Evolutionary conservation across 2,329 filamentous ascomycete species (phyloP), one percentile per base, ranked within the genome.

Genomic region (Sporothrix brasiliensis): DNA sequence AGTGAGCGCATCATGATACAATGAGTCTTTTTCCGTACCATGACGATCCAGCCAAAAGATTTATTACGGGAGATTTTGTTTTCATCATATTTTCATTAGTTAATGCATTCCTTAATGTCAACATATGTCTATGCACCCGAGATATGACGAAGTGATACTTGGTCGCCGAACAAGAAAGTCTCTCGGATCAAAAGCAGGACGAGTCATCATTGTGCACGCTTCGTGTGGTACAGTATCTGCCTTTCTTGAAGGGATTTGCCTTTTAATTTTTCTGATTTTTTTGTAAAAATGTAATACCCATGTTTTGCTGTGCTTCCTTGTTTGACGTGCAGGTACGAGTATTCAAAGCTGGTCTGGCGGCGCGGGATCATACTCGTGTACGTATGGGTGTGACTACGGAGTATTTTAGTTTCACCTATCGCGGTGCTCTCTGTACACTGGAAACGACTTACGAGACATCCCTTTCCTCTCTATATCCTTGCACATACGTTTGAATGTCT

Each of bases 301-400:
- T 21, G 56, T 41, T 19, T 41, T 11, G 16, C 27, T n/a, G 6
- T 56, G 13, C 5, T 10, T 30, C 21, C 6, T 44, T 44, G 39
- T n/a, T 24, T 24, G 19, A 52, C 44, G 61, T 52, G 63, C 63
- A 52, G 16, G 63, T 66, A 53, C 47, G 63, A 66, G 44, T 21
- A 39, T 27, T 52, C 47, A 53, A 13, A 52, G 24, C 27, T 3
- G 44, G 27, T 16, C 27, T 14, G 19, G 27, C 47, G 60, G 41
- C 4, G 19, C 39, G 58, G 39, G 56, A 58, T 10, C 10, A 21
- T 52, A n/a, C 21, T 11, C 21, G 56, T 60, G 24, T 56, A 27
- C 5, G 21, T 27, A 9, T 34, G 34, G 34, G 6, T 34, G 34
- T 34, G 34, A 34, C 1, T 34, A 34, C 34, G 34, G 34, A 7